Conservation (phyloP, 768 basidiomycete genomes). For the Cystobasidium ongulense region DNA sequence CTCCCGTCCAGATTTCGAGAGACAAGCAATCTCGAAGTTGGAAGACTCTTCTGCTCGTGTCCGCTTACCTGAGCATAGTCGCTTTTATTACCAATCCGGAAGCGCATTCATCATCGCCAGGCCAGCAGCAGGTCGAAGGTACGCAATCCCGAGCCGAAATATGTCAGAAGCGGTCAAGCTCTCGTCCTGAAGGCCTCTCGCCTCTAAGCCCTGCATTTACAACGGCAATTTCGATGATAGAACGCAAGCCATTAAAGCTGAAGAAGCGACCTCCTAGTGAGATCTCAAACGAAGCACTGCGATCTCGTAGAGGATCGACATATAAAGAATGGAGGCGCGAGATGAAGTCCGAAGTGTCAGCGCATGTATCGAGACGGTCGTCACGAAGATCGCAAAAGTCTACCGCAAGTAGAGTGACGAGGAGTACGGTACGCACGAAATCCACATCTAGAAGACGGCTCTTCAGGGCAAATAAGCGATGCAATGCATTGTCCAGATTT, state of each 20-base stretch:
- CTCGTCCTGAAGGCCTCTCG: background rate
- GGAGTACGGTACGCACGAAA: background rate
- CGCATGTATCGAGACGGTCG: background rate
- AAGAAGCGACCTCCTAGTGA: background rate
- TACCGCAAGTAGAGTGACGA: background rate
- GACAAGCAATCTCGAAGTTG: too few species aligned
- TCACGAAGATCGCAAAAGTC: background rate
- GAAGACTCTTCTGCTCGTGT: too few species aligned
- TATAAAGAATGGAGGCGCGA: background rate
- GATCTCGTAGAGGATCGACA: background rate
- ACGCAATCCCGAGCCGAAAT: too few species aligned
- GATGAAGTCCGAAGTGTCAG: background rate
- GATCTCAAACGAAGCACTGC: background rate
- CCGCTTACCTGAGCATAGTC: too few species aligned
- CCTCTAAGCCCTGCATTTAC: background rate
- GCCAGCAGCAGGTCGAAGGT: too few species aligned
- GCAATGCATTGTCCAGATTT: too few species aligned
- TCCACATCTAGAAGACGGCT: background rate
- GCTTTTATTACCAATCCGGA: too few species aligned
- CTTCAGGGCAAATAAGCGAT: too few species aligned
- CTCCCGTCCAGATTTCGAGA: too few species aligned
- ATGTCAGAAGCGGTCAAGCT: too few species aligned
- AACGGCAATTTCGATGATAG: background rate
- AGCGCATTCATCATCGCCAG: too few species aligned
- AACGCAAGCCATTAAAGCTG: background rate